These are phyloP conservation scores for Aspergillus bertholletiae DNA, from an alignment of 495 filamentous ascomycete species.

Conservation along the genomic window DNA sequence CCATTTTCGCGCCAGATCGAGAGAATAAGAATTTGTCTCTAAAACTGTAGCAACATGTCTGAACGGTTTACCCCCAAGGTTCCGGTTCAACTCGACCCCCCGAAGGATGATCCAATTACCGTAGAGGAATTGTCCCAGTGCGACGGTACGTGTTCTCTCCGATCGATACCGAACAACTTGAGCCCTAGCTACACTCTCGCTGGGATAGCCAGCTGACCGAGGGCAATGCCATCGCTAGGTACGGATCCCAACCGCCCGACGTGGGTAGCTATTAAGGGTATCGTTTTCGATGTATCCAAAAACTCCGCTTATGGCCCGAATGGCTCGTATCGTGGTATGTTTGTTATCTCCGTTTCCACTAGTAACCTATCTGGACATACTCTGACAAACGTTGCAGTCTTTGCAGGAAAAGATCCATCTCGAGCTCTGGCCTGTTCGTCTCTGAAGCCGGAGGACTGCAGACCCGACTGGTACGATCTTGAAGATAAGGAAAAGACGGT, in stretches of 20 bases:
- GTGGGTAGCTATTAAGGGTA: conserved; percentile 94
- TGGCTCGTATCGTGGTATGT: conserved; percentile 76
- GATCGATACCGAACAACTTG: no score
- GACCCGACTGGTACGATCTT: conserved; percentile 80
- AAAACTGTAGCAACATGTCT: conserved; percentile 27
- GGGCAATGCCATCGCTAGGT: conserved; percentile 28
- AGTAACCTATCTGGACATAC: conserved; percentile 3
- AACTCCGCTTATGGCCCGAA: conserved; percentile 82
- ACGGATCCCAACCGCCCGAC: conserved; percentile 65
- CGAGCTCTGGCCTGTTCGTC: conserved; percentile 83
- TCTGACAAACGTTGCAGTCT: conserved; percentile 55
- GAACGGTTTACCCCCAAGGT: conserved; percentile 79
- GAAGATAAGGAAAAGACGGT: conserved; percentile 81
- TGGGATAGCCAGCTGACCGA: not conserved
- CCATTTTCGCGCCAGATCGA: not conserved
- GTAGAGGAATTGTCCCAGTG: conserved; percentile 71
- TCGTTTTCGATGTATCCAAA: conserved; percentile 87
- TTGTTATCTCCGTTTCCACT: conserved; percentile 12
- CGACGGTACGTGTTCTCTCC: conserved; percentile 57
- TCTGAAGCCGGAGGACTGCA: conserved; percentile 79
- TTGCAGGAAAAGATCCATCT: conserved; percentile 92
- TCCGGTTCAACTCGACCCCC: conserved; percentile 75
- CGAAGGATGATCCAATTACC: conserved; percentile 82
- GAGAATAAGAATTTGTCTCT: no score
- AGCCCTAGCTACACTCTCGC: not conserved